Conservation (phyloP, 768 basidiomycete genomes). For the Rhodocollybia butyracea region DNA sequence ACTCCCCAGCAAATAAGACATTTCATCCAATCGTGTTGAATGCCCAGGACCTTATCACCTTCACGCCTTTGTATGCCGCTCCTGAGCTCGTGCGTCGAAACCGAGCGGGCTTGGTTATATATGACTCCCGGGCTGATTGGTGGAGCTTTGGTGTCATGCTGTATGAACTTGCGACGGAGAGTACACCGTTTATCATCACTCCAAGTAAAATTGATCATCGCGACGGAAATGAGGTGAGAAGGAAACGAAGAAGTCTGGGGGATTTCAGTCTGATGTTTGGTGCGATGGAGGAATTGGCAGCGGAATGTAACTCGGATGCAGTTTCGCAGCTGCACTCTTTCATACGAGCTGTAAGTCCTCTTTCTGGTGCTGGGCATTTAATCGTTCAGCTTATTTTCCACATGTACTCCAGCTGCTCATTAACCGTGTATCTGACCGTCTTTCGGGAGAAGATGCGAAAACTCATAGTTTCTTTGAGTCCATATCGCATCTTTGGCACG, state of each 20-base stretch:
- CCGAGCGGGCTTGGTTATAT: conserved; percentile 21
- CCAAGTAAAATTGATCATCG: background rate
- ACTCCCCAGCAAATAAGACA: conserved; percentile 2
- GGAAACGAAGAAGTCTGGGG: conserved; percentile 14
- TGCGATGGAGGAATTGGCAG: conserved; percentile 16
- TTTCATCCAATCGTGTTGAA: conserved; percentile 17
- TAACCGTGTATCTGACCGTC: conserved; percentile 20
- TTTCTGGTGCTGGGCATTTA: background rate
- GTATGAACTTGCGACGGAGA: conserved; percentile 28
- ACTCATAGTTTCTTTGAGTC: conserved; percentile 26
- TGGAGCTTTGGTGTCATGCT: conserved; percentile 32
- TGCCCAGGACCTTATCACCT: conserved; percentile 22
- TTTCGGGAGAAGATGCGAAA: conserved; percentile 23
- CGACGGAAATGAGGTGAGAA: background rate
- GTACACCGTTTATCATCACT: conserved; percentile 16
- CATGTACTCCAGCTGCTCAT: conserved; percentile 26
- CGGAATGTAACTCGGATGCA: conserved; percentile 2
- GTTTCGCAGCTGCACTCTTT: conserved; percentile 17
- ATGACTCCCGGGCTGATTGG: conserved; percentile 32
- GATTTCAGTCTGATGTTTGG: conserved; percentile 21
- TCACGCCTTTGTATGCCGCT: conserved; percentile 34
- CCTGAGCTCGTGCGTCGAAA: conserved; percentile 28
- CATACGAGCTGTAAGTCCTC: conserved; percentile 21
- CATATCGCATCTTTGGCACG: conserved; percentile 25
- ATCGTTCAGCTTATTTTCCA: background rate